Percentiles rank a stretch among this genome's conserved stretches.
Evolutionary conservation across 163 green algal genomes (phyloP).

Genomic region (Chlamydomonas reinhardtii): DNA sequence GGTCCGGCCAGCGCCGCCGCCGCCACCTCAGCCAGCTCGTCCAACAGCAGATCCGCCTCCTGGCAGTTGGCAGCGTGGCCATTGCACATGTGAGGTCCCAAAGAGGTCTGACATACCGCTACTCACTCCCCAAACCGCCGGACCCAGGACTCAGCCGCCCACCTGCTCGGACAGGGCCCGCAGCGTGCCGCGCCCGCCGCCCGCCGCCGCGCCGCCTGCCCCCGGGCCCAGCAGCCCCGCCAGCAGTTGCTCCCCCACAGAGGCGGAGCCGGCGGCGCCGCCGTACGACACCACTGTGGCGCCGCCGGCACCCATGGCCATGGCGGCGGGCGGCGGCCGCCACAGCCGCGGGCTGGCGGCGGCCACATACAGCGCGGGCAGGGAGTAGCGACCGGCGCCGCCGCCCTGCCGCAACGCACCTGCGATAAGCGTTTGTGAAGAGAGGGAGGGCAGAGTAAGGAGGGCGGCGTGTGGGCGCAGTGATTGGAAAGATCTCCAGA

Average conservation of each 20-base stretch:
- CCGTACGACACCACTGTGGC: background rate
- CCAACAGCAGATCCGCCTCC: slow-evolving; percentile 23
- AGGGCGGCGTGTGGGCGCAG: no score
- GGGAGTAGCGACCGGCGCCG: slow-evolving; percentile 13
- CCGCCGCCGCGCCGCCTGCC: background rate
- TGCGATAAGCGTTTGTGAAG: background rate
- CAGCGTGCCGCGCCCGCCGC: background rate
- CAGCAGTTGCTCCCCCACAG: background rate
- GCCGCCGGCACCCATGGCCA: background rate
- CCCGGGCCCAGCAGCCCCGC: slow-evolving; percentile 5
- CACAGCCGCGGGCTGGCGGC: slow-evolving; percentile 22
- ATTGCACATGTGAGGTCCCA: no score
- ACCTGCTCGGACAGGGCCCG: slow-evolving; percentile 8
- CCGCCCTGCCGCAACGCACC: background rate
- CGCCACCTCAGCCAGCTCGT: background rate
- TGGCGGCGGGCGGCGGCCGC: background rate
- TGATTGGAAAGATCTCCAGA: no score
- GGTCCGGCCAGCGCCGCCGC: background rate
- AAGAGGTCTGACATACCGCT: no score
- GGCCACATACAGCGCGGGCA: slow-evolving; percentile 21
- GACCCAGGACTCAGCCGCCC: background rate
- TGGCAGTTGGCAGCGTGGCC: background rate
- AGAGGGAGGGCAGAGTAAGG: no score
- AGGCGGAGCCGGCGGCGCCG: background rate
- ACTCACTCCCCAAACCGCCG: no score